phyloP scores from a whole-genome alignment of 257 asterid genomes.

The Buddleja alternifolia region DNA sequence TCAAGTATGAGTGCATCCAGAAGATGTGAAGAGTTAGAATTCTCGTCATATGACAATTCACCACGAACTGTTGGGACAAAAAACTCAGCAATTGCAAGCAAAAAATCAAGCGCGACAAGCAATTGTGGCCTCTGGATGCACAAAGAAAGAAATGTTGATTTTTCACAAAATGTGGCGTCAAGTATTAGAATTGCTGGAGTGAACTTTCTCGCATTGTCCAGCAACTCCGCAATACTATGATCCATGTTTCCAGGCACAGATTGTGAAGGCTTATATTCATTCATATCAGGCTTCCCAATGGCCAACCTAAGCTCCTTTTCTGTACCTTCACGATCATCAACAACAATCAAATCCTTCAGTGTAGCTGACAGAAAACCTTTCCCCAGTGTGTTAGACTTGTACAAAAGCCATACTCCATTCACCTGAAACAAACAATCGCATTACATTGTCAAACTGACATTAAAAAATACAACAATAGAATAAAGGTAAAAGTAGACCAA shows the following conservation, averaged over 20 bases:
- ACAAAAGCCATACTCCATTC: constrained; percentile 85
- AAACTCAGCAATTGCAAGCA: constrained; percentile 87
- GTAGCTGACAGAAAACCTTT: constrained; percentile 87
- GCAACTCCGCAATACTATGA: constrained; percentile 34
- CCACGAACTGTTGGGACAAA: constrained; percentile 91
- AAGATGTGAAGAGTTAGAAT: constrained; percentile 51
- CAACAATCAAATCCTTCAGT: constrained; percentile 74
- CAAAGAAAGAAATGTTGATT: constrained; percentile 63
- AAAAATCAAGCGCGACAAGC: constrained; percentile 95
- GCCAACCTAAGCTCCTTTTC: constrained; percentile 92
- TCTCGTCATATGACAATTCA: constrained; percentile 63
- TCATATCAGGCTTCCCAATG: constrained; percentile 73
- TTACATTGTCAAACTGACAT: constrained; percentile 24
- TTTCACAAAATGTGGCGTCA: constrained; percentile 74
- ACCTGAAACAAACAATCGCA: constrained; percentile 55
- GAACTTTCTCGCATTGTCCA: constrained; percentile 44
- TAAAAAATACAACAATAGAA: constrained; percentile 1
- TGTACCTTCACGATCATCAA: constrained; percentile 95
- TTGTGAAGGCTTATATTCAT: constrained; percentile 47
- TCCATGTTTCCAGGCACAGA: constrained; percentile 38
- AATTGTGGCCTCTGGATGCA: constrained; percentile 96
- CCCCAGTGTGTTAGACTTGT: constrained; percentile 68
- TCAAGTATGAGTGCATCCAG: constrained; percentile 79
- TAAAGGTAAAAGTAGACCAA: constrained; percentile 27
- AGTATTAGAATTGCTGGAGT: constrained; percentile 86